Conservation (phyloP, 345 rosid genomes). For the Alliaria petiolata region DNA sequence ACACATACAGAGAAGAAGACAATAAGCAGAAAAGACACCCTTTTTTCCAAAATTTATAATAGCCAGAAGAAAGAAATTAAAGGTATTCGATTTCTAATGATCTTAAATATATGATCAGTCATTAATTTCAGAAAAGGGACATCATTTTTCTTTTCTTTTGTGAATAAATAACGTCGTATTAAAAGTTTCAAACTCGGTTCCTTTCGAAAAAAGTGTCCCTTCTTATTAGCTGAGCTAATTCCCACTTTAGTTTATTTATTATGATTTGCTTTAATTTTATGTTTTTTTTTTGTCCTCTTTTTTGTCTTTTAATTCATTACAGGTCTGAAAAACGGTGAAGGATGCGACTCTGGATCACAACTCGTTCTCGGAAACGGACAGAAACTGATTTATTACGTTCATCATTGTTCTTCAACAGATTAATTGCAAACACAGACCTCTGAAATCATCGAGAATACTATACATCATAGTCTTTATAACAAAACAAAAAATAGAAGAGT, state of each 20-base stretch:
- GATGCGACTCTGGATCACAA: slow-evolving; percentile 20
- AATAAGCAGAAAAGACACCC: neutral
- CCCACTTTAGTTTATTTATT: slow-evolving; percentile 12
- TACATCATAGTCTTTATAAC: neutral
- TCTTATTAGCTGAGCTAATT: slow-evolving; percentile 23
- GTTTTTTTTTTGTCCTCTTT: slow-evolving; percentile 12
- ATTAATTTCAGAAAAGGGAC: neutral
- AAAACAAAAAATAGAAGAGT: neutral
- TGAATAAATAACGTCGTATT: neutral
- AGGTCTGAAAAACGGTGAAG: slow-evolving; percentile 18
- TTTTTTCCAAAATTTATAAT: neutral
- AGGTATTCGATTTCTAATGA: neutral
- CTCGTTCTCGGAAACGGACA: slow-evolving; percentile 30
- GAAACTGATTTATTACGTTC: slow-evolving; percentile 21
- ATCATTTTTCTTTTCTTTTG: too few species aligned
- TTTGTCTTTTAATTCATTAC: slow-evolving; percentile 26
- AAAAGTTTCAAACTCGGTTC: neutral
- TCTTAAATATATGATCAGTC: neutral
- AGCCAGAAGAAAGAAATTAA: neutral
- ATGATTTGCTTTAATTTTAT: neutral
- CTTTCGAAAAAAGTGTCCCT: neutral
- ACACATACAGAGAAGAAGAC: too few species aligned
- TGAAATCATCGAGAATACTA: slow-evolving; percentile 2
- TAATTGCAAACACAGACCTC: slow-evolving; percentile 16
- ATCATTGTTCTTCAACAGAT: slow-evolving; percentile 19